Percentiles rank a stretch among this genome's conserved stretches.
phyloP scores from a whole-genome alignment of 352 stramenopile genomes.

The Globisporangium rhizosaccharum region DNA sequence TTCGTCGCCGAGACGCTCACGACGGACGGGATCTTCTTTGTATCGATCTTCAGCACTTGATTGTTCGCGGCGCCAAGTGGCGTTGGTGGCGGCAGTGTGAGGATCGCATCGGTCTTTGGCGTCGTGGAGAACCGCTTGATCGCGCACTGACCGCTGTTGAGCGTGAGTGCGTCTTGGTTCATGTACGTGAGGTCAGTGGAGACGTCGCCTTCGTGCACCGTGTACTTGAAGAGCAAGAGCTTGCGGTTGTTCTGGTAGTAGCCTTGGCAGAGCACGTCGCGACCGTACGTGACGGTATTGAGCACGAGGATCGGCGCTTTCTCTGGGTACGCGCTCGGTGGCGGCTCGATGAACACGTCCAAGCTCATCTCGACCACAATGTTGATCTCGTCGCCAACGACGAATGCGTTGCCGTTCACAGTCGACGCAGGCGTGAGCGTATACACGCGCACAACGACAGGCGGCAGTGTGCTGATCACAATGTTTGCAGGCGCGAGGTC shows the following conservation, averaged over 20 bases:
- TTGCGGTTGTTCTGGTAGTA: conserved; percentile 52
- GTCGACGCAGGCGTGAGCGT: conserved; percentile 38
- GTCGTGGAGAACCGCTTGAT: conserved; percentile 84
- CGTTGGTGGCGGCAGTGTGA: conserved; percentile 45
- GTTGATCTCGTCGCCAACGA: conserved; percentile 74
- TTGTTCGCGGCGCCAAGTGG: conserved; percentile 30
- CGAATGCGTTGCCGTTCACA: conserved; percentile 63
- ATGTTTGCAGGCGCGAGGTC: conserved; percentile 42
- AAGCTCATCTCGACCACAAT: conserved; percentile 73
- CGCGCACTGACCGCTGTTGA: conserved; percentile 70
- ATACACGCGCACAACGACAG: conserved; percentile 58
- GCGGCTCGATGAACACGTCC: conserved; percentile 74
- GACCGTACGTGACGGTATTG: conserved; percentile 41
- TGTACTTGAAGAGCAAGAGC: conserved; percentile 69
- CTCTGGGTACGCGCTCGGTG: conserved; percentile 57
- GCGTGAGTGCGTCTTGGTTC: conserved; percentile 44
- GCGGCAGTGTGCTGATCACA: conserved; percentile 49
- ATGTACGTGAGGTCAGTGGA: conserved; percentile 53
- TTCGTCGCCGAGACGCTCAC: conserved; percentile 46
- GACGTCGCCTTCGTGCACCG: conserved; percentile 49
- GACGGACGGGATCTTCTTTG: conserved; percentile 40
- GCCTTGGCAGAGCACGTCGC: conserved; percentile 47
- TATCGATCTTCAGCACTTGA: conserved; percentile 62
- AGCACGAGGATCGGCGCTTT: conserved; percentile 70
- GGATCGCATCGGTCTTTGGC: conserved; percentile 56